Evolutionary conservation across 176 grass and related monocot genomes (phyloP), one percentile per base, ranked within the genome.

Genomic region (Chrysopogon serrulatus): DNA sequence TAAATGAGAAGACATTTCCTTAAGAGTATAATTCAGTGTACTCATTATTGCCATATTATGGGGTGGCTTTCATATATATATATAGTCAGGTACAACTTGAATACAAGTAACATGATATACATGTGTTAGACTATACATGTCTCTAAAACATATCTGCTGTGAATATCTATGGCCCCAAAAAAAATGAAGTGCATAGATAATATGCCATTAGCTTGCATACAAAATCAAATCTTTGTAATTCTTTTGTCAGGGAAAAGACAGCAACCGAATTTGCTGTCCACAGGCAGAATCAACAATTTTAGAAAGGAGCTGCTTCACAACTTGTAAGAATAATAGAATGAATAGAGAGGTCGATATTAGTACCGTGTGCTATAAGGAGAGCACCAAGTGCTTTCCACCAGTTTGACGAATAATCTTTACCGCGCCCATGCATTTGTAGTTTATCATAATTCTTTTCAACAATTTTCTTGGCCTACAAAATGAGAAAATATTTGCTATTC

Each of bases 311-410:
- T 6, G 21, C 27, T 79, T 65, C 63, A 73, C 26, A 59, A 76
- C 44, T 24, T 33, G 32, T 16, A 78, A 65, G 16, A 70, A 79
- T 54, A 31, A 64, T 6, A 39, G 42, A n/a, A 70, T 53, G 40
- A 45, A 67, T 11, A 70, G 43, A 71, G 43, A 83, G 54, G 31
- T 57, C 18, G 28, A 79, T 8, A 53, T 48, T 61, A 66, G 70
- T 93, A 98, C 96, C 96, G 56, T 93, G 71, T 80, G 85, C 76
- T 54, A 95, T 79, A 91, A 98, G 89, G 67, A 91, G 89, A 85
- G 87, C 61, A 80, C 89, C 93, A 85, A 95, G 91, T 74, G 87
- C 85, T 87, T 98, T 98, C 96, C 96, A 98, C 96, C 96, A 98
- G 77, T 88, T 93, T 37, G 93, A 67, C n/a, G 89, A 74, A 88